Evolutionary conservation across 495 filamentous ascomycete genomes (phyloP).

Genomic region (Trypethelium eluteriae): DNA sequence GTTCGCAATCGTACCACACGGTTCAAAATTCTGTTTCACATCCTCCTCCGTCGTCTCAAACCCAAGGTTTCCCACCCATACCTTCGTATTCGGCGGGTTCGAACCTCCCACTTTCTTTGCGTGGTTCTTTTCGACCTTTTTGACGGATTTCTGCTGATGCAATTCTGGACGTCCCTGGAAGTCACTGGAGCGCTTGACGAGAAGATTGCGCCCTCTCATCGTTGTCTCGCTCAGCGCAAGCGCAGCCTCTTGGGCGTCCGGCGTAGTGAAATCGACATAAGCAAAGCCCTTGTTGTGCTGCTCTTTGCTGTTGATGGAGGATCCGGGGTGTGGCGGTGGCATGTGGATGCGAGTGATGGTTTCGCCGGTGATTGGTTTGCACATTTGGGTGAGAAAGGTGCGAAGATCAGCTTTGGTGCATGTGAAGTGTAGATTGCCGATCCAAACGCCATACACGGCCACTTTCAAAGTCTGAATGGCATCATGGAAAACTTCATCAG

Average conservation of each 20-base stretch:
- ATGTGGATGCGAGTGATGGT: conserved; percentile 78
- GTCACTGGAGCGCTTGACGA: conserved; percentile 85
- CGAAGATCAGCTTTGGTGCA: conserved; percentile 62
- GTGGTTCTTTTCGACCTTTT: conserved; percentile 33
- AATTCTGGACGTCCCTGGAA: conserved; percentile 67
- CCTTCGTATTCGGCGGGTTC: conserved; percentile 56
- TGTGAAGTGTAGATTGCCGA: conserved; percentile 86
- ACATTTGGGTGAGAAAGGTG: conserved; percentile 66
- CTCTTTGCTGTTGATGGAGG: conserved; percentile 15
- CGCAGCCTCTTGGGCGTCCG: conserved; percentile 59
- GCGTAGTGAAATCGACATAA: conserved; percentile 81
- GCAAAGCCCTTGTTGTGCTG: conserved; percentile 79
- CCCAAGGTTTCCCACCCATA: conserved; percentile 87
- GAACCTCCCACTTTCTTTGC: conserved; percentile 11
- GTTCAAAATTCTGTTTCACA: conserved; percentile 67
- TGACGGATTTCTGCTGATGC: conserved; percentile 16
- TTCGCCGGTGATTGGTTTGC: conserved; percentile 51
- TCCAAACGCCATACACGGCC: conserved; percentile 66
- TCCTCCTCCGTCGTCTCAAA: conserved; percentile 80
- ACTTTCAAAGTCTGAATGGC: too few relatives aligned
- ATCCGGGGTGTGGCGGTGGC: conserved; percentile 42
- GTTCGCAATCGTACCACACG: conserved; percentile 71
- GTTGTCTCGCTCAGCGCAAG: conserved; percentile 74
- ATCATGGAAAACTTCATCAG: too few relatives aligned
- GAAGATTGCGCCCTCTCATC: conserved; percentile 61